Conservation (phyloP, 225 moss, liverwort and hornwort species). For the Bryum argenteum region DNA sequence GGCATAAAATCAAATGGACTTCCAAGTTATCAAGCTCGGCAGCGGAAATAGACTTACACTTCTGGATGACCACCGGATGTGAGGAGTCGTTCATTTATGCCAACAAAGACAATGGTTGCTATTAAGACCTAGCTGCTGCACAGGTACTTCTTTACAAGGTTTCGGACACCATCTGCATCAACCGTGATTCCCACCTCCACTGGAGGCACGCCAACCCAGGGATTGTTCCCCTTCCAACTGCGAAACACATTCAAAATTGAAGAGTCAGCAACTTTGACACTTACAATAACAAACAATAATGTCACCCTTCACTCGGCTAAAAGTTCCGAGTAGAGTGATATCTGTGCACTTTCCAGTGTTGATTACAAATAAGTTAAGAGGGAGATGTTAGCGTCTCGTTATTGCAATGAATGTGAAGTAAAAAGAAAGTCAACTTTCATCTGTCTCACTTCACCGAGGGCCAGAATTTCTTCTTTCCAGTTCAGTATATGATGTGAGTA, state of each 20-base stretch:
- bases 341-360: too few relatives aligned
- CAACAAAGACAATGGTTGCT: not conserved
- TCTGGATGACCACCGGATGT: not conserved
- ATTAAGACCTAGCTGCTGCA: conserved; percentile 48
- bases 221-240: conserved; percentile 77
- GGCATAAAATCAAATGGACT: conserved; percentile 13
- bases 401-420: too few relatives aligned
- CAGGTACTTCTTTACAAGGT: conserved; percentile 64
- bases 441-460: too few relatives aligned
- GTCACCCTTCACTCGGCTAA: too few relatives aligned
- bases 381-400: too few relatives aligned
- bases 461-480: too few relatives aligned
- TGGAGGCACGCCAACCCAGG: conserved; percentile 59
- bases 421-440: too few relatives aligned
- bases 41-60: conserved; percentile 6
- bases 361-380: too few relatives aligned
- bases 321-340: too few relatives aligned
- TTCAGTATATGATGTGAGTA: too few relatives aligned
- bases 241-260: not conserved
- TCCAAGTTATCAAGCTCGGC: not conserved
- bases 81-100: not conserved
- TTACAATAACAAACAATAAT: not conserved
- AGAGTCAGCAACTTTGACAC: not conserved
- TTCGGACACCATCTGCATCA: conserved; percentile 63
- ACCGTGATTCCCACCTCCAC: conserved; percentile 78